Base-by-base conservation (phyloP, 2,329 filamentous ascomycete genomes). In the Monosporascus sp. region DNA sequence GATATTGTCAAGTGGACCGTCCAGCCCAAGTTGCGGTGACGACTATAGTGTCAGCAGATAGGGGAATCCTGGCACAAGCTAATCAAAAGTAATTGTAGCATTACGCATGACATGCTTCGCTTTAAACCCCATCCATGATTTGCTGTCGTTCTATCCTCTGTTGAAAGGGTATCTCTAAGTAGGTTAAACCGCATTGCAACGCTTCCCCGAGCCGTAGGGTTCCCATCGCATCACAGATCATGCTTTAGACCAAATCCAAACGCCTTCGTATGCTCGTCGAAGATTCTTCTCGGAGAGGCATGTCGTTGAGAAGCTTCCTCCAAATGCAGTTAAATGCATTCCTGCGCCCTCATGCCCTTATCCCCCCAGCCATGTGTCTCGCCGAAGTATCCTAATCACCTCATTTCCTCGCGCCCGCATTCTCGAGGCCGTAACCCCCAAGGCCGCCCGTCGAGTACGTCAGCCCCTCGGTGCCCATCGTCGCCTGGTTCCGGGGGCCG, bases 401-500 rank as follows among this genome's bases (percentile, higher is more conserved):
- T 37, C 61, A 60, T 51, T 61, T 61, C 47, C 54, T 59, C 48
- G 56, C 49, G 52, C 63, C 60, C 70, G 76, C 48, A 70, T 73
- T 61, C 72, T 84, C 81, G n/a, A 81, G 74, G 11, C 81, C 75
- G 54, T 84, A 85, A 1, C 81, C 80, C 44, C 75, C 82, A 57
- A 81, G 73, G 28, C 77, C 78, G 15, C 74, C 75, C 35, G 75
- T 73, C 1, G 70, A 72, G 55, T 85, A 90, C 7, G 84, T 84
- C 75, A 81, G 81, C 3, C 86, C 86, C 71, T 90, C 84, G 3
- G 78, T 76, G 0, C 72, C 78, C 54, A 77, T 71, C 53, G 74
- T 74, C 41, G 75, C 74, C 60, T 82, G 71, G 59, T 76, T 88
- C 48, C 93, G 78, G 3, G 92, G 92, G 0, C 93, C 93, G 60